phyloP scores from a whole-genome alignment of 805 yeast species.

The Saturnispora hagleri region DNA sequence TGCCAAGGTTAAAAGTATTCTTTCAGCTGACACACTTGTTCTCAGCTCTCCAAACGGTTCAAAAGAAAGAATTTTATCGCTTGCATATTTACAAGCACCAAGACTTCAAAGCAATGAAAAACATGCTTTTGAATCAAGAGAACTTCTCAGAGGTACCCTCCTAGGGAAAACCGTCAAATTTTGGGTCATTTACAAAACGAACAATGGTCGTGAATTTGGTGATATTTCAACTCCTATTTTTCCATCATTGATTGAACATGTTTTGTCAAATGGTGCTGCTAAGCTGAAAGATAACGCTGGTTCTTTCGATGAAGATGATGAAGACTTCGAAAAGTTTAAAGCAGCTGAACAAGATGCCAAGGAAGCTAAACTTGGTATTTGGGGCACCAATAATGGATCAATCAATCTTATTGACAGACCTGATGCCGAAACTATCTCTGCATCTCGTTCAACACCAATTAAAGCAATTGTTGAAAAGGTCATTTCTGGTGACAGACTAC shows the following conservation, averaged over 20 bases:
- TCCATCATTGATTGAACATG: slow-evolving; percentile 46
- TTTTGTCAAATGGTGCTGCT: slow-evolving; percentile 51
- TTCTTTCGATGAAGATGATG: slow-evolving; percentile 31
- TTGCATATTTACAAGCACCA: slow-evolving; percentile 58
- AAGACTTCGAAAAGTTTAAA: slow-evolving; percentile 29
- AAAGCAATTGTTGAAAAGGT: slow-evolving; percentile 66
- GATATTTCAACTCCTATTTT: slow-evolving; percentile 59
- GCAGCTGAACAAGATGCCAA: slow-evolving; percentile 43
- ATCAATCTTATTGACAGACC: slow-evolving; percentile 23
- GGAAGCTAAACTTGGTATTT: slow-evolving; percentile 43
- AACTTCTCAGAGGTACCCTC: slow-evolving; percentile 48
- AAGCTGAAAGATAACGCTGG: slow-evolving; percentile 47
- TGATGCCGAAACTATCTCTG: slow-evolving; percentile 27
- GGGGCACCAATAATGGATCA: slow-evolving; percentile 31
- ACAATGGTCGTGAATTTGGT: slow-evolving; percentile 59
- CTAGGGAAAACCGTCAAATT: slow-evolving; percentile 60
- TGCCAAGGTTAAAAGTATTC: slow-evolving; percentile 62
- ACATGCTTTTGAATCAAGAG: slow-evolving; percentile 50
- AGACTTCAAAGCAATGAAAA: slow-evolving; percentile 36
- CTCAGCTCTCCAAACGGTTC: slow-evolving; percentile 44
- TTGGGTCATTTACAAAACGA: slow-evolving; percentile 44
- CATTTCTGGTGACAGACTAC: slow-evolving; percentile 69
- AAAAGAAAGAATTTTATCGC: slow-evolving; percentile 53
- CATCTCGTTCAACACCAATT: slow-evolving; percentile 34
- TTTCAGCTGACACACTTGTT: slow-evolving; percentile 64